A percentile compares a stretch with the other conserved stretches of the same genome.
These are phyloP conservation scores for Ceratobasidium papillatum DNA, from an alignment of 1,284 basidiomycete genomes.

Conservation along the genomic window DNA sequence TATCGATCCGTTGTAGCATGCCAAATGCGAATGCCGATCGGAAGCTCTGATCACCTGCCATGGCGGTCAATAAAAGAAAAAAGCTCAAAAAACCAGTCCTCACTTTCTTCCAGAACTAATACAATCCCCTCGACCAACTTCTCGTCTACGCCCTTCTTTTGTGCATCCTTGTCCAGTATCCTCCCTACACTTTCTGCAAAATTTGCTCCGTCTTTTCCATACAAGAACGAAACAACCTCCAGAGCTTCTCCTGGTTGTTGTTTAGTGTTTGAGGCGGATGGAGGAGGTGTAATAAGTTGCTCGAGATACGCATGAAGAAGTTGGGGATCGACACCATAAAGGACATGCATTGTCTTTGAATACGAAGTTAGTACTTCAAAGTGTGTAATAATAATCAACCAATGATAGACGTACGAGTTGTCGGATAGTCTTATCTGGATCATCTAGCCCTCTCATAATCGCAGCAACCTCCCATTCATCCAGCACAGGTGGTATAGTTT, in stretches of 20 bases:
- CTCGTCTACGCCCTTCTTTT: constrained; percentile 1
- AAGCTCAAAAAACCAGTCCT: neutral
- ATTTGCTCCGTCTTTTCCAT: neutral
- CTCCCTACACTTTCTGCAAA: constrained; percentile 8
- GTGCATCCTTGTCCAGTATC: neutral
- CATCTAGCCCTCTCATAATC: constrained; percentile 26
- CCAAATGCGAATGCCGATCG: constrained; percentile 13
- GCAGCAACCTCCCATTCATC: constrained; percentile 33
- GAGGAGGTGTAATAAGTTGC: constrained; percentile 29
- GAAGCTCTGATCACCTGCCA: constrained; percentile 10
- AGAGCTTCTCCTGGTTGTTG: constrained; percentile 7
- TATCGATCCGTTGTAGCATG: neutral
- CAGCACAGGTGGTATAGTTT: constrained; percentile 19
- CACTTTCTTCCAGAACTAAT: constrained; percentile 16
- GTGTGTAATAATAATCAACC: neutral
- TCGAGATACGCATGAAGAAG: constrained; percentile 30
- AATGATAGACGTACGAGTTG: constrained; percentile 5
- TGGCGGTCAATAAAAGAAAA: neutral
- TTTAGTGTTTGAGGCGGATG: neutral
- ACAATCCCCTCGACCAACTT: constrained; percentile 25
- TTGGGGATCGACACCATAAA: constrained; percentile 28
- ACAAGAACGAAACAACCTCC: constrained; percentile 26
- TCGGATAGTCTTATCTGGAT: constrained; percentile 17
- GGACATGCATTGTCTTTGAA: constrained; percentile 13
- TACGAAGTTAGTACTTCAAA: neutral